These are phyloP conservation scores for Tricholoma furcatifolium DNA, from an alignment of 768 basidiomycete genomes.

Conservation along the genomic window DNA sequence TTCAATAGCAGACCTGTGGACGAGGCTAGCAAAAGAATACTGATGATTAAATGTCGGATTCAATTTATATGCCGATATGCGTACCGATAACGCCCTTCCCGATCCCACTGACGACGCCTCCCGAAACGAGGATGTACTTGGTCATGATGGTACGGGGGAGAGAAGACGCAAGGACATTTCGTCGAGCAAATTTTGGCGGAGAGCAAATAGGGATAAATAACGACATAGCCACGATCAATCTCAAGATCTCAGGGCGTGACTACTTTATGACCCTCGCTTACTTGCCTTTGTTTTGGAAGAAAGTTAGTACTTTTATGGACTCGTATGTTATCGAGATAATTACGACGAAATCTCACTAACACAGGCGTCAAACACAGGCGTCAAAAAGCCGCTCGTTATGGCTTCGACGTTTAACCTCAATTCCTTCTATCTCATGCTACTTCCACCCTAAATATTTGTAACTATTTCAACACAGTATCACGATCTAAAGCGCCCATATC, in stretches of 20 bases:
- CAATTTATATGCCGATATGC: constrained; percentile 26
- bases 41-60: constrained; percentile 14
- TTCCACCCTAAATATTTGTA: too few species aligned
- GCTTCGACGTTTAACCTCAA: too few species aligned
- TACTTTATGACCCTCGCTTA: too few species aligned
- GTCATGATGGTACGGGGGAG: constrained; percentile 53
- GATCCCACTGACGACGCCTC: constrained; percentile 97
- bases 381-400: too few species aligned
- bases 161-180: constrained; percentile 1
- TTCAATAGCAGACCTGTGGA: constrained; percentile 95
- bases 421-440: too few species aligned
- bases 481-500: too few species aligned
- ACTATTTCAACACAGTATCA: too few species aligned
- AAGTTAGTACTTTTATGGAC: too few species aligned
- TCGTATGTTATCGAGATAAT: too few species aligned
- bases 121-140: constrained; percentile 95
- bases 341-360: too few species aligned
- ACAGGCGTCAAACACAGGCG: too few species aligned
- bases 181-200: constrained; percentile 11
- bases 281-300: too few species aligned
- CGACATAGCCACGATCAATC: constrained; percentile 7
- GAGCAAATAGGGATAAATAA: constrained; percentile 6
- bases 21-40: constrained; percentile 61
- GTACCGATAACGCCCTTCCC: constrained; percentile 99
- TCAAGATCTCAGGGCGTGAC: neutral